A percentile compares a stretch with the other conserved stretches of the same genome.
Conservation (phyloP, 2,329 filamentous ascomycete species). For the Scedosporium minutisporum region DNA sequence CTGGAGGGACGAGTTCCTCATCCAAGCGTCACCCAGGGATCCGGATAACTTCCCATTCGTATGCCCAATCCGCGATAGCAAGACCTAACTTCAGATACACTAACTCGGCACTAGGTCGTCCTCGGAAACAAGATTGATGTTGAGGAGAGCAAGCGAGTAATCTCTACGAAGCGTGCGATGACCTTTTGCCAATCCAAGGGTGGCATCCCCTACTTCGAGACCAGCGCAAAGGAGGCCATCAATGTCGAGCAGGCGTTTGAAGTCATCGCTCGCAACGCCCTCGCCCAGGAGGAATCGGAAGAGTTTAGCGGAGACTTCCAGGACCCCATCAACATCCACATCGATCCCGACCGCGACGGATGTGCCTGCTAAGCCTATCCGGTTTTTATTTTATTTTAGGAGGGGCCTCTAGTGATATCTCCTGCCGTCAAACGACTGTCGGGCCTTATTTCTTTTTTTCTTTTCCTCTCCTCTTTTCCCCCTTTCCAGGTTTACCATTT, state of each 20-base stretch:
- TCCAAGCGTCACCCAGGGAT: slow-evolving; percentile 92
- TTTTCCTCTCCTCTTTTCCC: neutral
- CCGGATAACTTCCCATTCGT: slow-evolving; percentile 98
- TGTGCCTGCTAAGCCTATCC: slow-evolving; percentile 66
- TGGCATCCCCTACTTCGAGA: slow-evolving; percentile 97
- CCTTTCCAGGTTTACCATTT: neutral
- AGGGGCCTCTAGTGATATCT: neutral
- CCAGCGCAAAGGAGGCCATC: slow-evolving; percentile 95
- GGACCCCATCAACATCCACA: slow-evolving; percentile 96
- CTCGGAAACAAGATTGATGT: slow-evolving; percentile 99
- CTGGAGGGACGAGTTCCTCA: slow-evolving; percentile 96
- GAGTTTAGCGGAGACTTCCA: slow-evolving; percentile 97
- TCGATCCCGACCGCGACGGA: slow-evolving; percentile 85
- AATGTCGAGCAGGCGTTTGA: slow-evolving; percentile 83
- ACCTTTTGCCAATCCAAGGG: slow-evolving; percentile 97
- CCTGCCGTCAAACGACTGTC: neutral
- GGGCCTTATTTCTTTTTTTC: neutral
- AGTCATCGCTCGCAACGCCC: slow-evolving; percentile 94
- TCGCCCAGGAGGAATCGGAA: slow-evolving; percentile 94
- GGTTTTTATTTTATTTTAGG: neutral
- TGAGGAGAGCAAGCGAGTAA: slow-evolving; percentile 94
- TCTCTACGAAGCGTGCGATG: slow-evolving; percentile 91
- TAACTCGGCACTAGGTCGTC: slow-evolving; percentile 55
- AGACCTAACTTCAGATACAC: neutral
- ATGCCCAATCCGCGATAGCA: slow-evolving; percentile 24